Conservation (phyloP, 1,284 basidiomycete species). For the Schizophyllum amplum region DNA sequence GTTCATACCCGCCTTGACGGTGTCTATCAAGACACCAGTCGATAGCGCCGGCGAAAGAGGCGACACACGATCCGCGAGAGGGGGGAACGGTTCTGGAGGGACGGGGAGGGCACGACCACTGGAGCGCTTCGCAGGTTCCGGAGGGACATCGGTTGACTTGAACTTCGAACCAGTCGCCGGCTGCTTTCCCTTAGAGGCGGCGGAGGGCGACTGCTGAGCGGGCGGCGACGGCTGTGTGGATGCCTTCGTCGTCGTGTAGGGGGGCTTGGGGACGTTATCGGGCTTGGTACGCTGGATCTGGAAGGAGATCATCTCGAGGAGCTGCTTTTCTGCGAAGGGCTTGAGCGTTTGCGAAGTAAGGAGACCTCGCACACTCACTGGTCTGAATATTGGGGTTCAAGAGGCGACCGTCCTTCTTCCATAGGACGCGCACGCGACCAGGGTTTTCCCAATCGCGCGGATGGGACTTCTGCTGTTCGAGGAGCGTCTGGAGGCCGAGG, state of each 20-base stretch:
- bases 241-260: constrained; percentile 37
- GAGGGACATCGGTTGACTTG: constrained; percentile 26
- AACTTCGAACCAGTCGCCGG: constrained; percentile 23
- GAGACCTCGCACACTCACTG: constrained; percentile 46
- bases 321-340: constrained; percentile 62
- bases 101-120: constrained; percentile 17
- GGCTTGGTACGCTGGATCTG: constrained; percentile 73
- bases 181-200: constrained; percentile 28
- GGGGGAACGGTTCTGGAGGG: constrained; percentile 40
- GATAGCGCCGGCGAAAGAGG: constrained; percentile 65
- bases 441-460: constrained; percentile 97
- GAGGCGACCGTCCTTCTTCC: constrained; percentile 73
- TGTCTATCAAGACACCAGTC: constrained; percentile 65
- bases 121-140: constrained; percentile 13
- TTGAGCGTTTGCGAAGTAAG: not conserved
- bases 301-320: constrained; percentile 68
- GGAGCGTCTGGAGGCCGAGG: constrained; percentile 73
- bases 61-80: constrained; percentile 47
- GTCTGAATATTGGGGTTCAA: constrained; percentile 70
- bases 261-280: constrained; percentile 60
- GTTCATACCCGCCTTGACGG: constrained; percentile 74
- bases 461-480: constrained; percentile 86
- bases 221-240: constrained; percentile 12
- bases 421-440: constrained; percentile 85
- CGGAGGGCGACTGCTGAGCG: constrained; percentile 10